These are phyloP conservation scores for Acanthamoeba castellanii DNA, from an alignment of 208 protist species.

Conservation along the genomic window DNA sequence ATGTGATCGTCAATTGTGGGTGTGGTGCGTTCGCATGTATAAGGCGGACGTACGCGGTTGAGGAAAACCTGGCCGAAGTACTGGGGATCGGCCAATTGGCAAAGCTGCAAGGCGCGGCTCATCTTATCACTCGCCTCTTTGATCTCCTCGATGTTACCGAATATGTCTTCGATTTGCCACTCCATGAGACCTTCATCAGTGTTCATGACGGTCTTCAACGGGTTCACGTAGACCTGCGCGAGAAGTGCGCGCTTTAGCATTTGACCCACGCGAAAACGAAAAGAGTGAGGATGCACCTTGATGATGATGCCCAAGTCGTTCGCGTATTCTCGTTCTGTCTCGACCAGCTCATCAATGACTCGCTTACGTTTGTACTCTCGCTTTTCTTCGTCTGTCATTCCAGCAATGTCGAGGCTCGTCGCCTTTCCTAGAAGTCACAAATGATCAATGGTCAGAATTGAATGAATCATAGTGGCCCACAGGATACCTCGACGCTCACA, in stretches of 20 bases:
- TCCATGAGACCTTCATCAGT: slow-evolving; percentile 5
- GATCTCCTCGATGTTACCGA: slow-evolving; percentile 55
- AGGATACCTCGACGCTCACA: background rate
- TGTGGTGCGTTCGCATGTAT: background rate
- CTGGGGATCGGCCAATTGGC: background rate
- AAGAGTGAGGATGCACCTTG: background rate
- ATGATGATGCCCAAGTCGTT: slow-evolving; percentile 16
- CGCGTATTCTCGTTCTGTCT: slow-evolving; percentile 39
- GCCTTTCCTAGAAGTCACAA: background rate
- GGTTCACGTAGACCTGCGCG: background rate
- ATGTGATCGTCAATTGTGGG: background rate
- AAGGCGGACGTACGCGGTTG: background rate
- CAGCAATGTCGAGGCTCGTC: slow-evolving; percentile 8
- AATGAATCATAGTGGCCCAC: background rate
- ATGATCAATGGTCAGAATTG: background rate
- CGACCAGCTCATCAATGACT: slow-evolving; percentile 36
- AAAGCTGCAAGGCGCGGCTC: background rate
- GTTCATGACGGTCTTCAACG: background rate
- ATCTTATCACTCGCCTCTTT: background rate
- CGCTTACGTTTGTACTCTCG: background rate
- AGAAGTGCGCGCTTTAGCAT: background rate
- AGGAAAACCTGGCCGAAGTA: slow-evolving; percentile 61
- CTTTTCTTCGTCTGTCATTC: slow-evolving; percentile 56
- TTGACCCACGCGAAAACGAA: background rate
- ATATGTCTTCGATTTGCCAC: slow-evolving; percentile 31